Evolutionary conservation across 106 monocot genomes (phyloP).

Genomic region (Allium fistulosum): DNA sequence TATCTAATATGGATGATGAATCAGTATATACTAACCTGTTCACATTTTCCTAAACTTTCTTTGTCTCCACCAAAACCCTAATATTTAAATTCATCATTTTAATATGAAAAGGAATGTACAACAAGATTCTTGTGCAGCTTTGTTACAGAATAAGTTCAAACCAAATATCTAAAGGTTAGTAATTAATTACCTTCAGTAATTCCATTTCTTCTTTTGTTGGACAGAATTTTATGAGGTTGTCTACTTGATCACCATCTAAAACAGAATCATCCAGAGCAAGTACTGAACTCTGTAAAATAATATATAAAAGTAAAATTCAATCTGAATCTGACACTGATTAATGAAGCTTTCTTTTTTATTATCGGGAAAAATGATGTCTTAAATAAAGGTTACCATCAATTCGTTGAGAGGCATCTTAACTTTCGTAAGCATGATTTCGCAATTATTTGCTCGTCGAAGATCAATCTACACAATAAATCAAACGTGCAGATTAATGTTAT

Average conservation of each 20-base stretch:
- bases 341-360: no score
- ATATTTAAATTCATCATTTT: constrained; percentile 7
- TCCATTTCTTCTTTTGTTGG: constrained; percentile 97
- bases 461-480: constrained; percentile 56
- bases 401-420: constrained; percentile 93
- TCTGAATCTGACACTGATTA: no score
- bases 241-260: constrained; percentile 86
- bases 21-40: constrained; percentile 48
- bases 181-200: constrained; percentile 55
- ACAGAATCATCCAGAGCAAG: constrained; percentile 89
- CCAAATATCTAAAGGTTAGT: neutral
- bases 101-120: neutral
- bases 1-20: constrained; percentile 5
- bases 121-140: neutral
- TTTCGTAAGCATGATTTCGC: constrained; percentile 93
- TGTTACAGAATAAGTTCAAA: neutral
- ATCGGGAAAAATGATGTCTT: no score
- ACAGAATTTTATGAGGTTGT: constrained; percentile 92
- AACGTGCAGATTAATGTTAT: neutral
- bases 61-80: constrained; percentile 77
- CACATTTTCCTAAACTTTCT: constrained; percentile 90
- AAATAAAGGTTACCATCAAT: constrained; percentile 53
- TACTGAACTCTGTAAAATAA: constrained; percentile 51
- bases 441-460: constrained; percentile 81
- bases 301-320: neutral